Base-by-base conservation (phyloP, 179 eudicot genomes). In the Camellia oleifera region DNA sequence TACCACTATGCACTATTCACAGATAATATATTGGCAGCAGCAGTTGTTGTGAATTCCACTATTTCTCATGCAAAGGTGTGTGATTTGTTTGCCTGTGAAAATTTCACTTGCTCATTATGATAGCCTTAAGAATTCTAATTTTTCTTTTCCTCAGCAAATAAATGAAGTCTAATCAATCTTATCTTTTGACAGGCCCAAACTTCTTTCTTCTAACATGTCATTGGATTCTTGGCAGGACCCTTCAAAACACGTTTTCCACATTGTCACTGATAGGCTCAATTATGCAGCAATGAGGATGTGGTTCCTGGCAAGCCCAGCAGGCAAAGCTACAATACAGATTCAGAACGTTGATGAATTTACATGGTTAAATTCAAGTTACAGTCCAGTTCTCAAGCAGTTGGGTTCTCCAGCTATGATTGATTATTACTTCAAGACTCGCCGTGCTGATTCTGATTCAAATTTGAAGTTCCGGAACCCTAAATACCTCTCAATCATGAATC, bases 261-360 rank as follows among this genome's bases (percentile, higher is more conserved):
- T 95, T 54, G 99, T 95, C 71, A 94, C 98, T 7, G 99, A 95
- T 79, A 90, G 91, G 86, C 97, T 95, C 72, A 95, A 94, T 86
- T 95, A 88, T 85, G 99, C 99, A 80, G 98, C 99, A 66, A 95
- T 95, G 98, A 92, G 90, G 85, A 94, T 95, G 99, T 95, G 99
- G 98, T 95, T 95, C 86, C 82, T 92, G 83, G 90, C 87, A 17
- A 95, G 91, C 64, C 93, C 90, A n/a, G 98, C 97, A 11, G 86
- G 92, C 64, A 82, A 86, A 81, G 97, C 98, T 79, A 85, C 97
- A 65, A 88, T 95, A 77, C 82, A 92, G 50, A 92, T 95, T 78
- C 99, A 94, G 84, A 92, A 88, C 83, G 87, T 94, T 77, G 99
- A 95, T 75, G 99, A 92, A 62, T 94, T 95, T 84, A 94, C 97